phyloP scores from a whole-genome alignment of 768 basidiomycete genomes.

The Tremella yokohamensis region DNA sequence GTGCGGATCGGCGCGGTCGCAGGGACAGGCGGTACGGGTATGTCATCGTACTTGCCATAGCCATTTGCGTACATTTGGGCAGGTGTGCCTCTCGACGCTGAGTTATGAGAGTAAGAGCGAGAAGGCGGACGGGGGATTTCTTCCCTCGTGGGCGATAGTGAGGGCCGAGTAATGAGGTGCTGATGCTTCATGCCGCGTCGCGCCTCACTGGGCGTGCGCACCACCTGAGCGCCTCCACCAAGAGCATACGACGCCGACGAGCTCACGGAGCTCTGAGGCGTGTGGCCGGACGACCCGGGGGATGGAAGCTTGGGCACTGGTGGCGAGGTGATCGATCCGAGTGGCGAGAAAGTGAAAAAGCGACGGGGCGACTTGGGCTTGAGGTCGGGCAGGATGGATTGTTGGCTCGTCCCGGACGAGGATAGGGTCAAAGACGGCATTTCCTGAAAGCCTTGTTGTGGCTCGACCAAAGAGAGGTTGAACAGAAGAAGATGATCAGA shows the following conservation, averaged over 20 bases:
- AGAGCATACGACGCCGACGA: conserved; percentile 36
- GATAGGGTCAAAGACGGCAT: neutral
- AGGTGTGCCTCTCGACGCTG: no score
- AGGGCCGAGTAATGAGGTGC: neutral
- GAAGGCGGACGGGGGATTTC: neutral
- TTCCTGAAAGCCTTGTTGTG: neutral
- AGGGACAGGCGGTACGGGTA: conserved; percentile 1
- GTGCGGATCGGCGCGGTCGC: conserved; percentile 1
- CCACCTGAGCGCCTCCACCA: conserved; percentile 47
- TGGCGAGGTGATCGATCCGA: conserved; percentile 6
- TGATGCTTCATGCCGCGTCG: conserved; percentile 16
- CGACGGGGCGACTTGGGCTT: conserved; percentile 24
- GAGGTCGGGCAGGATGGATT: conserved; percentile 14
- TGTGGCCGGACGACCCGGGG: conserved; percentile 4
- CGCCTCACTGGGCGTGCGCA: conserved; percentile 25
- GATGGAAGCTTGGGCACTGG: conserved; percentile 12
- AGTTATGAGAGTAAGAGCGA: neutral
- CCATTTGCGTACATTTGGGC: neutral
- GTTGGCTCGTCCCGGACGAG: neutral
- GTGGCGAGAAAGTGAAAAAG: conserved; percentile 18
- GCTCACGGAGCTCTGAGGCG: neutral
- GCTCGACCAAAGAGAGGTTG: no score
- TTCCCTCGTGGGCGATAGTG: neutral
- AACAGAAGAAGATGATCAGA: no score
- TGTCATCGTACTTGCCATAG: neutral